These are phyloP conservation scores for Arachis stenosperma DNA, from an alignment of 306 rosid genomes.

Conservation along the genomic window DNA sequence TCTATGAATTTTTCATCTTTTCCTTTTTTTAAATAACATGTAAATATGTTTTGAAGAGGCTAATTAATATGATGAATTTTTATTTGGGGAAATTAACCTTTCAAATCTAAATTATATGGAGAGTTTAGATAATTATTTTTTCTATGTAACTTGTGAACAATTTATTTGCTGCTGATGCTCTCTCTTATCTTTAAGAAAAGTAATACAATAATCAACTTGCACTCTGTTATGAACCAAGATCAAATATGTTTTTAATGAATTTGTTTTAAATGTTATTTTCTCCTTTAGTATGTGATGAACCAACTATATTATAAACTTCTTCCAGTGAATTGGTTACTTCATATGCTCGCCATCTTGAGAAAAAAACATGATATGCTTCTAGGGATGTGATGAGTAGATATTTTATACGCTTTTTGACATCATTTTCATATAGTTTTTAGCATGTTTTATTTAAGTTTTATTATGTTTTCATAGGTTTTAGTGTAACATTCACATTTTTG, in stretches of 20 bases:
- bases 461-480: no score
- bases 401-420: no score
- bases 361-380: constrained; percentile 88
- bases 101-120: background rate
- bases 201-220: constrained; percentile 21
- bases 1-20: no score
- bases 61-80: background rate
- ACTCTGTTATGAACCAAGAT: constrained; percentile 19
- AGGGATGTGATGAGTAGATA: background rate
- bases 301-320: constrained; percentile 30
- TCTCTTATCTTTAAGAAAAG: constrained; percentile 12
- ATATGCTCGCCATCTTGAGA: constrained; percentile 89
- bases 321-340: constrained; percentile 82
- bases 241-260: no score
- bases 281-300: no score
- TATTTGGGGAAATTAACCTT: background rate
- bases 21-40: no score
- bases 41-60: no score
- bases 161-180: constrained; percentile 9
- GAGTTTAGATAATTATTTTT: constrained; percentile 11
- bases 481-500: no score
- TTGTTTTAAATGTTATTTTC: no score
- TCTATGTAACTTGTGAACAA: constrained; percentile 3
- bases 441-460: no score
- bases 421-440: no score